Conservation (phyloP, 129 eudicot species). For the Apium graveolens region DNA sequence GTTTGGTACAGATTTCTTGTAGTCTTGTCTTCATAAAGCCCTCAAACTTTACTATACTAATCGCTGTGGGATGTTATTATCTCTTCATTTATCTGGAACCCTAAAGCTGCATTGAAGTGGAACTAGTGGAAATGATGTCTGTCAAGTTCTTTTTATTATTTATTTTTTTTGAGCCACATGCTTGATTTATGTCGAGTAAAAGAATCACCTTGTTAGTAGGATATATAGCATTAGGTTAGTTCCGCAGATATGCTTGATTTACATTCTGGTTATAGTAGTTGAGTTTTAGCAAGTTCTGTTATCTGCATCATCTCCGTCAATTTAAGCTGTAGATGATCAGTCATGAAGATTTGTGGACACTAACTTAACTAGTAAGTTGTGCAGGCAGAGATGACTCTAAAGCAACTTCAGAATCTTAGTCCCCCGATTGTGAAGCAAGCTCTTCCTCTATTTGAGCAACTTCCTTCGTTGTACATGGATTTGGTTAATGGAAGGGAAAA, state of each 20-base stretch:
- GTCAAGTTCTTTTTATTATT: background rate
- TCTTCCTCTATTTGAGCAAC: conserved; percentile 87
- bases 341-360: background rate
- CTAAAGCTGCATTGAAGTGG: background rate
- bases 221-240: background rate
- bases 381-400: conserved; percentile 94
- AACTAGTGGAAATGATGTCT: background rate
- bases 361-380: background rate
- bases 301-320: background rate
- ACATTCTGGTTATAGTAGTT: background rate
- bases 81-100: background rate
- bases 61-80: background rate
- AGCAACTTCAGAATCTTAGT: conserved; percentile 74
- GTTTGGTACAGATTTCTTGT: background rate
- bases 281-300: background rate
- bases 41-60: background rate
- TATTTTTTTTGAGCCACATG: background rate
- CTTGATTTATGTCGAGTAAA: background rate
- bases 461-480: conserved; percentile 92
- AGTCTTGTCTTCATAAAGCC: background rate
- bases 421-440: conserved; percentile 85
- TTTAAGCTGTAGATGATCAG: background rate
- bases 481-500: conserved; percentile 84
- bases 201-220: background rate
- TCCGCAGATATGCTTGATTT: background rate